These are phyloP conservation scores for Rhizophora apiculata DNA, from an alignment of 345 rosid species.

Conservation along the genomic window DNA sequence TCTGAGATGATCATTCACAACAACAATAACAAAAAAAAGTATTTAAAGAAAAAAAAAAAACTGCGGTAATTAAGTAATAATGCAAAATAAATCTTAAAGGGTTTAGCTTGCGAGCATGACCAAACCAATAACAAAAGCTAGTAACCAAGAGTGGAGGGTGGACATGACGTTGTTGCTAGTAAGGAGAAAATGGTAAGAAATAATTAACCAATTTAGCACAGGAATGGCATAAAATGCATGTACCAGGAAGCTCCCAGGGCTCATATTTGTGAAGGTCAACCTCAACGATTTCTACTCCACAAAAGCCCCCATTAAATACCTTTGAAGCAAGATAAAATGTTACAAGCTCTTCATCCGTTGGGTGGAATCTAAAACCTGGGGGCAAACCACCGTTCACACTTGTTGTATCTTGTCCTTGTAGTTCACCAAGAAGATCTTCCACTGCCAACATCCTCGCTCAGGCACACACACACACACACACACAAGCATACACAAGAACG, in stretches of 20 bases:
- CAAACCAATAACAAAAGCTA: too few relatives aligned
- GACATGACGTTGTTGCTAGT: too few relatives aligned
- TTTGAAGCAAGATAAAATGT: constrained; percentile 87
- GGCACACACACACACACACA: neutral
- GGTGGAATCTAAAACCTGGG: constrained; percentile 95
- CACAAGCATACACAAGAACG: constrained; percentile 10
- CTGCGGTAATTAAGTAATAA: neutral
- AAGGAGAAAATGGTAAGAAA: neutral
- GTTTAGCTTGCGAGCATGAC: too few relatives aligned
- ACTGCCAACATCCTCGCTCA: constrained; percentile 35
- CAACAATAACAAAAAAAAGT: neutral
- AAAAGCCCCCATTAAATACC: constrained; percentile 66
- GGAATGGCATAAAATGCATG: too few relatives aligned
- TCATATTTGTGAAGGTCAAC: constrained; percentile 92
- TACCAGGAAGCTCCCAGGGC: constrained; percentile 99
- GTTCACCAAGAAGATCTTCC: constrained; percentile 66
- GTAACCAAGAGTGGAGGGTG: too few relatives aligned
- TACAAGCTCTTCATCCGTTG: constrained; percentile 93
- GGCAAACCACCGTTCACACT: constrained; percentile 66
- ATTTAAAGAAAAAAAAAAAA: neutral
- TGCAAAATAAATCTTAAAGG: too few relatives aligned
- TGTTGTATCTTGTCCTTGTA: constrained; percentile 51
- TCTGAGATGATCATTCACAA: constrained; percentile 27
- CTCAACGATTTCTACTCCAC: constrained; percentile 74
- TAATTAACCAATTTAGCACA: neutral